Evolutionary conservation across 441 rosid genomes (phyloP), one percentile per base, ranked within the genome.

Genomic region (Erodium texanum): DNA sequence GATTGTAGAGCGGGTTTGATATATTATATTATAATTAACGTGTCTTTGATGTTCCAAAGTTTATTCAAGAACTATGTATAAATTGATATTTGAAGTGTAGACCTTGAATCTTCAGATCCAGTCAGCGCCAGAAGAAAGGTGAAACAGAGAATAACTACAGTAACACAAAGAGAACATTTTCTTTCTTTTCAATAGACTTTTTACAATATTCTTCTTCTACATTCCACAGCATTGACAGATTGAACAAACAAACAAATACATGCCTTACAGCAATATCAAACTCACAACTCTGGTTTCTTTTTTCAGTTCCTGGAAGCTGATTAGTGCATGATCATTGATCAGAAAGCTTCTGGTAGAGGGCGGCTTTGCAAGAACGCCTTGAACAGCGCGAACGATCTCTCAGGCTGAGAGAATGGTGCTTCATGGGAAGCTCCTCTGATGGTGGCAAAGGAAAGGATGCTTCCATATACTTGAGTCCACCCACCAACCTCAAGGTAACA

Each of bases 391-490:
- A 93, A 82, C 0, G 99, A 93, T 79, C 97, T 85, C 77, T 88
- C 89, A 9, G 97, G 99, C 85, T 93, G 99, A 15, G 97, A 91
- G 76, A 89, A 89, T 48, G 99, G 99, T 56, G 95, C 99, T 82
- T 91, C 95, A 22, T 93, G 99, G 7, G 99, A 84, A 66, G 97
- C 97, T 79, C 99, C 97, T 86, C 99, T 80, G 29, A 91, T 88
- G 52, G 99, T 93, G 29, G 99, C 97, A 78, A 89, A 93, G 3
- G 97, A 83, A 69, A 93, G 74, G 65, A 86, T 71, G 68, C 86
- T 75, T 5, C 93, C 92, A 68, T 89, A 88, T 65, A 89, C 99
- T 78, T 91, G 96, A 70, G 99, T 93, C 99, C 99, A 91, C 48
- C 99, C 97, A n/a, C 97, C 99, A 36, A 93, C 99, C 99, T 93